phyloP scores from a whole-genome alignment of 768 basidiomycete genomes.

The Fistulinella prunicolor region DNA sequence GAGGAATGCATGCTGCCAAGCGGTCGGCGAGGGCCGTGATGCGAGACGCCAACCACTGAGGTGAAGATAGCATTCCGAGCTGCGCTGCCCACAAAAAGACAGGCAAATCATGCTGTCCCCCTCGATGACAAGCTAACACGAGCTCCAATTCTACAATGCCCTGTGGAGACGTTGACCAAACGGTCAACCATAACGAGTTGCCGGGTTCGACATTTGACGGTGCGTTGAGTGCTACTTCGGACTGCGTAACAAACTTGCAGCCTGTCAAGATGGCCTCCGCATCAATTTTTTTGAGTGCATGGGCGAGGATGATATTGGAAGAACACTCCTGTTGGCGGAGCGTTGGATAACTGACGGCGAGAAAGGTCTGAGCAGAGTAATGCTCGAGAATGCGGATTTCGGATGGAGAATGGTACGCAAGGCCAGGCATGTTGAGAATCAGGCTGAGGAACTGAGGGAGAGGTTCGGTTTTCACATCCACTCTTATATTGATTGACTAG shows the following conservation, averaged over 20 bases:
- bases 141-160: conserved; percentile 37
- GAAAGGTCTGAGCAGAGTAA: conserved; percentile 38
- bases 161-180: conserved; percentile 40
- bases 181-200: conserved; percentile 47
- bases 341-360: conserved; percentile 39
- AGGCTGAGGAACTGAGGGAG: neutral
- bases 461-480: neutral
- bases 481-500: conserved; percentile 8
- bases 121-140: conserved; percentile 46
- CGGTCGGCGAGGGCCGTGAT: conserved; percentile 37
- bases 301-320: conserved; percentile 51
- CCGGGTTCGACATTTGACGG: conserved; percentile 18
- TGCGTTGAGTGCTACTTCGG: conserved; percentile 32
- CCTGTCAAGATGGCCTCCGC: conserved; percentile 38
- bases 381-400: conserved; percentile 37
- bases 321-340: conserved; percentile 45
- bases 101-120: conserved; percentile 46
- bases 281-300: conserved; percentile 43
- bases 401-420: conserved; percentile 20
- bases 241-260: conserved; percentile 33
- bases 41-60: conserved; percentile 33
- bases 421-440: conserved; percentile 29
- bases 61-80: conserved; percentile 21
- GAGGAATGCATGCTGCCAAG: conserved; percentile 37
- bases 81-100: conserved; percentile 50